phyloP scores from a whole-genome alignment of 257 asterid species.

The Lycium ferocissimum region DNA sequence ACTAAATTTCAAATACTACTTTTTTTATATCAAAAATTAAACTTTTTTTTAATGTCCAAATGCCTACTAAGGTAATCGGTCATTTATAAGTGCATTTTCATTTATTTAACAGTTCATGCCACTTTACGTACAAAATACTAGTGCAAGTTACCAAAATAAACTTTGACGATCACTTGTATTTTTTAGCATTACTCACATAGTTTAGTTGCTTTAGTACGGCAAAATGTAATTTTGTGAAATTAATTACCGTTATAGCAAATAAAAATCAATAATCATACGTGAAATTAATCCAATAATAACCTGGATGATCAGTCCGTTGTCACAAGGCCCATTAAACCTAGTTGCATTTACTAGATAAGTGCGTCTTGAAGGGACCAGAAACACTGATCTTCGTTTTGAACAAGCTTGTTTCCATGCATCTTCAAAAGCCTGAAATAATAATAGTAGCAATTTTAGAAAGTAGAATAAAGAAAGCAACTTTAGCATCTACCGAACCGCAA shows the following conservation, averaged over 20 bases:
- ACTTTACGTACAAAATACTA: too few species aligned
- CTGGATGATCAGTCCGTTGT: constrained; percentile 67
- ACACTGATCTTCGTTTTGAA: constrained; percentile 59
- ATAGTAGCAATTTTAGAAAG: neutral
- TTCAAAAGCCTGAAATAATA: constrained; percentile 66
- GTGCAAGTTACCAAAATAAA: too few species aligned
- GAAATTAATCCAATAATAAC: constrained; percentile 39
- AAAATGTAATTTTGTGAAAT: neutral
- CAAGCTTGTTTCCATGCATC: constrained; percentile 91
- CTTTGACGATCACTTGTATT: too few species aligned
- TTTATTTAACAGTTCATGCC: too few species aligned
- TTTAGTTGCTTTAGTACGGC: neutral
- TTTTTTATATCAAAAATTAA: too few species aligned
- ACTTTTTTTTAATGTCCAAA: too few species aligned
- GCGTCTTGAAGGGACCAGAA: constrained; percentile 72
- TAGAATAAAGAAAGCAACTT: neutral
- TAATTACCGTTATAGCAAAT: neutral
- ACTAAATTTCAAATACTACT: too few species aligned
- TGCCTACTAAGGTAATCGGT: too few species aligned
- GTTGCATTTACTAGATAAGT: constrained; percentile 78
- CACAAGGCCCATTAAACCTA: constrained; percentile 85
- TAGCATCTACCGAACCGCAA: neutral
- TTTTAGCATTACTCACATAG: neutral
- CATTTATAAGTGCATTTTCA: too few species aligned
- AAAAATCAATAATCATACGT: neutral